Evolutionary conservation across 2,329 filamentous ascomycete species (phyloP).

Genomic region (Dactylellina parvicollis): DNA sequence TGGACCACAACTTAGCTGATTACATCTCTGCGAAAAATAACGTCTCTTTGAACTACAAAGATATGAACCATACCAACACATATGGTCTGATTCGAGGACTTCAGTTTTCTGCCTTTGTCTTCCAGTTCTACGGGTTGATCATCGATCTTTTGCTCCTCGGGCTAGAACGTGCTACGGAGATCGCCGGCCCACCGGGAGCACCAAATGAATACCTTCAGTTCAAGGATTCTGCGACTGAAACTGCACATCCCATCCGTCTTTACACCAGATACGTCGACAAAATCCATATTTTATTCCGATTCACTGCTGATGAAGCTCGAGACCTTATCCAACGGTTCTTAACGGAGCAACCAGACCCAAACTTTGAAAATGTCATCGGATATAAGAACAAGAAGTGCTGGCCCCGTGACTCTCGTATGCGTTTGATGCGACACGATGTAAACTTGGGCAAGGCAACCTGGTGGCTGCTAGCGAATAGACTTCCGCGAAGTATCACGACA

Average conservation of each 20-base stretch:
- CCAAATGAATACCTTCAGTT: conserved; percentile 99
- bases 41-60: conserved; percentile 98
- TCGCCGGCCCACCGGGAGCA: conserved; percentile 89
- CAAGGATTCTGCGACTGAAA: conserved; percentile 89
- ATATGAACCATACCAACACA: conserved; percentile 99
- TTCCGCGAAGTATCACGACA: conserved; percentile 92
- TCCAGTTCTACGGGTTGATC: conserved; percentile 97
- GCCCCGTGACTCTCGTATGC: conserved; percentile 97
- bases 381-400: conserved; percentile 99
- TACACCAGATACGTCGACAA: conserved; percentile 98
- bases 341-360: conserved; percentile 97
- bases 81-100: conserved; percentile 98
- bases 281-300: conserved; percentile 97
- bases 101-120: conserved; percentile 98
- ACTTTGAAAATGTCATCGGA: conserved; percentile 98
- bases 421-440: conserved; percentile 97
- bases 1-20: conserved; percentile 99
- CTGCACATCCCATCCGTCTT: conserved; percentile 92
- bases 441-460: conserved; percentile 97
- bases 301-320: conserved; percentile 90
- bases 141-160: conserved; percentile 91
- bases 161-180: conserved; percentile 94
- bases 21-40: conserved; percentile 99
- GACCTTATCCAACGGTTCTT: conserved; percentile 97
- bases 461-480: conserved; percentile 97